Base-by-base conservation (phyloP, 371 early-diverging fungal species). In the Circinella minor region DNA sequence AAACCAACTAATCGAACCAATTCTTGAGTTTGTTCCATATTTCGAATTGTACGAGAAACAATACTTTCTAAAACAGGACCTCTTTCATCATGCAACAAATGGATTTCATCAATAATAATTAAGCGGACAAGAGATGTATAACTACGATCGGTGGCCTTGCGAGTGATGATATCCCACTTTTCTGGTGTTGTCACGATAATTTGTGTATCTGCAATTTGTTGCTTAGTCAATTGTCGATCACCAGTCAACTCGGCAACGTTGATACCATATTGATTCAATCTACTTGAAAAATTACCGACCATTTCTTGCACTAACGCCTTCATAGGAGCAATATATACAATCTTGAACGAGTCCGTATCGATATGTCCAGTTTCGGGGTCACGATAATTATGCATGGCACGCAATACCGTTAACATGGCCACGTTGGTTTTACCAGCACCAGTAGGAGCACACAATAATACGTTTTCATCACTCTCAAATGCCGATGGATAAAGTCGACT, bases 181-280 rank as follows among this genome's bases (percentile, higher is more conserved):
- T 99, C 99, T 10, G 99, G 99, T 0, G 99, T 99, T 4, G 99
- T 99, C 36, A 99, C 94, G 72, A 99, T 96, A 74, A 99, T 92
- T 74, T 98, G 95, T 1, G 98, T 95, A 60, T 95, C 95, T 15
- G 94, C 87, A 60, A 99, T 93, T 77, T 99, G 97, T 74, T 93
- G 92, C 79, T 94, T 94, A 36, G 97, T 96, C 69, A 99, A 79
- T 75, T 99, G 97, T 5, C 95, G 92, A 84, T 99, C 99, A 76
- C 99, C 99, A 17, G 99, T 99, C 75, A 99, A 89, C 85, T 99
- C 99, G 11, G 94, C 92, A 18, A 99, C 98, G 20, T 82, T 89
- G 61, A 96, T 83, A n/a, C 95, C 95, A 70, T 90, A 93, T 4
- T 88, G 86, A 71, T 84, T 80, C 20, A 99, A 83, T 60, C 98